phyloP scores from a whole-genome alignment of 495 filamentous ascomycete species.

The Diplogelasinospora grovesii region DNA sequence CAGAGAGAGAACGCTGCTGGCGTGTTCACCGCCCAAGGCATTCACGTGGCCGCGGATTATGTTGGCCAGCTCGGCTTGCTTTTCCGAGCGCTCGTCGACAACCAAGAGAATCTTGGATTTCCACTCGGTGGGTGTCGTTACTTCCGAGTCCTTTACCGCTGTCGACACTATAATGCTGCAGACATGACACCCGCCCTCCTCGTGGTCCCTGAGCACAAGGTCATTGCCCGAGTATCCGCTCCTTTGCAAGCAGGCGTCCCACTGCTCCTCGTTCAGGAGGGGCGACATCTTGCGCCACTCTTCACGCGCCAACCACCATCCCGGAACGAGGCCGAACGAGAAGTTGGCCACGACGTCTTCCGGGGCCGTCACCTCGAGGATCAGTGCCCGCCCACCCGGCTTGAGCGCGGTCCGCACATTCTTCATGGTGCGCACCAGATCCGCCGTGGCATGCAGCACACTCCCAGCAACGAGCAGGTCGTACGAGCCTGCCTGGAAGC shows the following conservation, averaged over 20 bases:
- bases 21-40: not conserved
- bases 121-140: slow-evolving; percentile 6
- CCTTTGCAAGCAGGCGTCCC: slow-evolving; percentile 31
- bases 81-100: slow-evolving; percentile 11
- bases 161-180: slow-evolving; percentile 37
- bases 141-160: slow-evolving; percentile 22
- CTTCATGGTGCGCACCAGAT: slow-evolving; percentile 24
- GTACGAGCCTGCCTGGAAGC: slow-evolving; percentile 24
- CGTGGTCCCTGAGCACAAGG: slow-evolving; percentile 17
- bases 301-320: slow-evolving; percentile 45
- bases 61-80: not conserved
- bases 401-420: slow-evolving; percentile 32
- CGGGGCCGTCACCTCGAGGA: slow-evolving; percentile 28
- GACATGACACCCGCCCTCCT: slow-evolving; percentile 23
- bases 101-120: slow-evolving; percentile 9
- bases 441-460: slow-evolving; percentile 43
- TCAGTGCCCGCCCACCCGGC: slow-evolving; percentile 30
- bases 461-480: slow-evolving; percentile 38
- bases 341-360: slow-evolving; percentile 28
- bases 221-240: slow-evolving; percentile 42
- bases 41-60: not conserved
- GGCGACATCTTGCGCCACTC: slow-evolving; percentile 27
- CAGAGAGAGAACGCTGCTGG: slow-evolving; percentile 7
- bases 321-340: slow-evolving; percentile 36
- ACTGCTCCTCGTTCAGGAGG: slow-evolving; percentile 27